A percentile compares a stretch with the other conserved stretches of the same genome.
Evolutionary conservation across 768 basidiomycete genomes (phyloP).

Genomic region (Tylopilus sp.): DNA sequence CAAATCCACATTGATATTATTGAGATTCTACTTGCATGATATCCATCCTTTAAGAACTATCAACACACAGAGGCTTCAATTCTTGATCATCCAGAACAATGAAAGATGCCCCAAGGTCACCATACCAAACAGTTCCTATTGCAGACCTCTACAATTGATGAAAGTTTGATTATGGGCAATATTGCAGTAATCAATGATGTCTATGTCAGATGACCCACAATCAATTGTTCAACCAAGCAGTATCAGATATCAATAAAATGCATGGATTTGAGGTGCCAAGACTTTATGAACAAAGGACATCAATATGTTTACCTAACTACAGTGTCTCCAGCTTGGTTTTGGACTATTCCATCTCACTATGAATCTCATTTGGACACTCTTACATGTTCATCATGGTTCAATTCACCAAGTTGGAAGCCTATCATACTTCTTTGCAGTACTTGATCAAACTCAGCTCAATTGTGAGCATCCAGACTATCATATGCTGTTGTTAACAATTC

Average conservation of each 20-base stretch:
- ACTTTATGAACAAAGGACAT: neutral
- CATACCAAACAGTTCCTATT: neutral
- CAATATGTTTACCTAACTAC: neutral
- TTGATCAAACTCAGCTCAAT: neutral
- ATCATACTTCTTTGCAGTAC: neutral
- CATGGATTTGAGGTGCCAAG: neutral
- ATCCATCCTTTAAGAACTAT: neutral
- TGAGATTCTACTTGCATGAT: neutral
- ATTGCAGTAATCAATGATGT: neutral
- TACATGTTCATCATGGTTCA: neutral
- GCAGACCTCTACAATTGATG: neutral
- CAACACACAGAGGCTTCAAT: neutral
- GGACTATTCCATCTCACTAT: neutral
- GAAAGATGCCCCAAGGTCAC: neutral
- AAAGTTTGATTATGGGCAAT: neutral
- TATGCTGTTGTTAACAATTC: neutral
- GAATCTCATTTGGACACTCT: neutral
- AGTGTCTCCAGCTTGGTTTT: neutral
- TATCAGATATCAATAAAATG: slow-evolving; percentile 1
- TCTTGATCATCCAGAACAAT: neutral
- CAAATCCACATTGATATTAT: neutral
- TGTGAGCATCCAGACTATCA: neutral
- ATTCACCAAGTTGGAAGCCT: neutral
- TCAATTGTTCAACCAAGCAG: neutral
- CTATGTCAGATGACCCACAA: neutral